Percentiles rank a stretch among this genome's conserved stretches.
Evolutionary conservation across 495 filamentous ascomycete species (phyloP).

Genomic region (Glarea lozoyensis): DNA sequence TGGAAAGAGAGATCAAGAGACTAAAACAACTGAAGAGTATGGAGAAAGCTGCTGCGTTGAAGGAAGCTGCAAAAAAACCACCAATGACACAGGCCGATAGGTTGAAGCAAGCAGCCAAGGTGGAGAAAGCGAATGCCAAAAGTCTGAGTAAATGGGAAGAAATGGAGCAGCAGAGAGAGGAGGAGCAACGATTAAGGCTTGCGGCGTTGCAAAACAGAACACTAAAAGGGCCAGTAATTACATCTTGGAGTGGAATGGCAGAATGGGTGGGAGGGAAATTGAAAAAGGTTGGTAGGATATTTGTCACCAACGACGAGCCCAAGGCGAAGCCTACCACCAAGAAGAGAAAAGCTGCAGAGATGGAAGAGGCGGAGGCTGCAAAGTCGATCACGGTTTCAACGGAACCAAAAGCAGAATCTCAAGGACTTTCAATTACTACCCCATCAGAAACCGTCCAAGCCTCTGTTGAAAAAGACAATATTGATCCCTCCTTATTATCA

Average conservation of each 20-base stretch:
- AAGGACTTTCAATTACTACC: background rate
- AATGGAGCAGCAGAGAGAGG: slow-evolving; percentile 74
- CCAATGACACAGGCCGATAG: slow-evolving; percentile 86
- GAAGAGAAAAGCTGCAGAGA: slow-evolving; percentile 32
- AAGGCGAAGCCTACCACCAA: slow-evolving; percentile 41
- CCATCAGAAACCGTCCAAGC: no score
- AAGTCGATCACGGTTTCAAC: background rate
- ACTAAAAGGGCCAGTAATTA: slow-evolving; percentile 81
- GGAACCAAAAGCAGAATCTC: slow-evolving; percentile 2
- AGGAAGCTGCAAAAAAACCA: slow-evolving; percentile 64
- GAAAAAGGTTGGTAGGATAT: slow-evolving; percentile 57
- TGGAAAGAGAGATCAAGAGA: slow-evolving; percentile 72
- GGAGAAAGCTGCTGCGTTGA: slow-evolving; percentile 76
- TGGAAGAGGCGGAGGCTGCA: background rate
- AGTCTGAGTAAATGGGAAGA: slow-evolving; percentile 93
- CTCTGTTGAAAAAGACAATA: no score
- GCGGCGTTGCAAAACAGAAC: slow-evolving; percentile 78
- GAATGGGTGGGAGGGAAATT: slow-evolving; percentile 69
- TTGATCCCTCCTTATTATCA: no score
- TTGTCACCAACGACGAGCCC: slow-evolving; percentile 48
- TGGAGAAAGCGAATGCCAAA: slow-evolving; percentile 79
- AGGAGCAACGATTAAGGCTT: slow-evolving; percentile 70
- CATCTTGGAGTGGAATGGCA: slow-evolving; percentile 85
- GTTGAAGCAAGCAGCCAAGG: slow-evolving; percentile 70
- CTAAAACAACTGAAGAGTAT: slow-evolving; percentile 72